A percentile compares a stretch with the other conserved stretches of the same genome.
phyloP scores from a whole-genome alignment of 176 grass and related monocot species.

The Raddia guianensis region DNA sequence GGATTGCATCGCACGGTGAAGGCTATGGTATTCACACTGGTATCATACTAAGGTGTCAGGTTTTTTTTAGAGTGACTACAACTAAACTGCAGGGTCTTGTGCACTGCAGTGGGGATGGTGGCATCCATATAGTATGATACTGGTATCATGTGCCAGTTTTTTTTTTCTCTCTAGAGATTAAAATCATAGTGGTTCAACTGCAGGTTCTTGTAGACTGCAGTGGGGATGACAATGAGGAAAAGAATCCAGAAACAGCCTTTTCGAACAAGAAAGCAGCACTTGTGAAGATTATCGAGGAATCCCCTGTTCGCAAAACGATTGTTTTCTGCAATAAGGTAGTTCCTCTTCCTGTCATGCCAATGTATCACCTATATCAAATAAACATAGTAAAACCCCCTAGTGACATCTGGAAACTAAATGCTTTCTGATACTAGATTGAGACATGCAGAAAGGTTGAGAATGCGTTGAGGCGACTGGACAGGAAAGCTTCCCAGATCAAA shows the following conservation, averaged over 20 bases:
- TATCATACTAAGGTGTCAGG: not conserved
- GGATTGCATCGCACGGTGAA: not conserved
- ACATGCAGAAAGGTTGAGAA: conserved; percentile 96
- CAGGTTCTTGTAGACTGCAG: conserved; percentile 94
- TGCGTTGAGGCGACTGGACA: conserved; percentile 68
- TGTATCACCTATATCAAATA: not conserved
- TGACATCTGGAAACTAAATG: not conserved
- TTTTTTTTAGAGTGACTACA: not conserved
- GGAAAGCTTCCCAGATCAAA: conserved; percentile 71
- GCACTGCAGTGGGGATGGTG: too few relatives aligned
- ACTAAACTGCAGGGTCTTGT: not conserved
- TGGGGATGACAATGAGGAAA: conserved; percentile 74
- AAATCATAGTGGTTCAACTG: not conserved
- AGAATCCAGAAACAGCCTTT: conserved; percentile 89
- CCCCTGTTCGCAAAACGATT: conserved; percentile 73
- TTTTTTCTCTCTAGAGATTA: not conserved
- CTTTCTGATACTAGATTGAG: conserved; percentile 66
- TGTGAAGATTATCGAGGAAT: conserved; percentile 65
- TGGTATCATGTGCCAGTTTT: not conserved
- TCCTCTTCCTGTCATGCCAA: not conserved
- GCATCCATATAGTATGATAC: not conserved
- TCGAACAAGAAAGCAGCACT: conserved; percentile 81
- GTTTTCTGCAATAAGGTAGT: conserved; percentile 87
- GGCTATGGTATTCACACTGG: not conserved
- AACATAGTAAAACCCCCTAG: not conserved